phyloP scores from a whole-genome alignment of 768 basidiomycete genomes.

The Cystobasidium tubakii region DNA sequence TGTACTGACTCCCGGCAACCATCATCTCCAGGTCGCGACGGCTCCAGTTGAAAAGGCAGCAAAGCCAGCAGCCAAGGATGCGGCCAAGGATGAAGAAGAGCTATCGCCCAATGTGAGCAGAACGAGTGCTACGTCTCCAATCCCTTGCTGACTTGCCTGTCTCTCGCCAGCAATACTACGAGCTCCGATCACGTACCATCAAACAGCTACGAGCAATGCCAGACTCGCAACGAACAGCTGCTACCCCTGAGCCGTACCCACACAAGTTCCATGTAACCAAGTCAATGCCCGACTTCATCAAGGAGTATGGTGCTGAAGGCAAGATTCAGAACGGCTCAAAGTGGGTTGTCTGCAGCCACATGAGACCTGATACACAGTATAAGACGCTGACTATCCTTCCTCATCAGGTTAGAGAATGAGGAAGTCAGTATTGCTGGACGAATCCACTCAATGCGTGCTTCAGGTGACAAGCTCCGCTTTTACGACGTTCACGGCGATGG shows the following conservation, averaged over 20 bases:
- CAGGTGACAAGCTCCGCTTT: conserved; percentile 77
- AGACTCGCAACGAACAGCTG: conserved; percentile 47
- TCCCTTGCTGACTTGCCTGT: not conserved
- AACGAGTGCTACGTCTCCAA: not conserved
- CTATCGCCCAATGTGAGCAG: conserved; percentile 78
- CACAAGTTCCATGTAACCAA: conserved; percentile 92
- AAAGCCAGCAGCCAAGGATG: conserved; percentile 49
- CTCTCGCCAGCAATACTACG: conserved; percentile 82
- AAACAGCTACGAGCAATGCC: conserved; percentile 75
- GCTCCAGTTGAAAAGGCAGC: conserved; percentile 48
- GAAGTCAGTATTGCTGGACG: conserved; percentile 75
- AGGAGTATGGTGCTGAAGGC: conserved; percentile 61
- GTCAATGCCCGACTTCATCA: conserved; percentile 69
- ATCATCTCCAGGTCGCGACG: conserved; percentile 49
- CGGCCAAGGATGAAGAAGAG: conserved; percentile 63
- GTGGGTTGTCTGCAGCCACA: conserved; percentile 39
- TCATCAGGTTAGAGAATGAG: conserved; percentile 58
- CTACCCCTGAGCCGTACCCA: conserved; percentile 85
- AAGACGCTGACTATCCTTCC: too few relatives aligned
- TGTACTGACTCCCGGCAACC: too few relatives aligned
- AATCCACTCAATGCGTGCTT: conserved; percentile 79
- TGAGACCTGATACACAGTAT: too few relatives aligned
- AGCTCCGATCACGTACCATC: conserved; percentile 82
- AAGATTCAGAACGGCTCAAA: conserved; percentile 53
- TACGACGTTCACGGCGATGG: conserved; percentile 94